Evolutionary conservation across 2,329 filamentous ascomycete species (phyloP).

Genomic region (Aspergillus fischeri): DNA sequence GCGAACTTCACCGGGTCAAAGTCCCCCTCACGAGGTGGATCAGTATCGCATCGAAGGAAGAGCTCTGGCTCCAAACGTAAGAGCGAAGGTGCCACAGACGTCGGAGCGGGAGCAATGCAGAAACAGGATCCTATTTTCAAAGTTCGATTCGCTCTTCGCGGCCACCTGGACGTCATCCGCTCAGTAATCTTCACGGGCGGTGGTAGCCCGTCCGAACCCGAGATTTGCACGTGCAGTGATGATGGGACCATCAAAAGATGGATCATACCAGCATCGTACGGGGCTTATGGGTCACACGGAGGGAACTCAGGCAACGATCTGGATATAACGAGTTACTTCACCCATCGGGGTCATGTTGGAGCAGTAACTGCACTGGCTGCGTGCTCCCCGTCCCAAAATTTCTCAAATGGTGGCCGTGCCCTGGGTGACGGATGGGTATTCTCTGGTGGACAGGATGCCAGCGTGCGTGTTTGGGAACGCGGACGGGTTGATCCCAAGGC

Average conservation of each 20-base stretch:
- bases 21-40: conserved; percentile 65
- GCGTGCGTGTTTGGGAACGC: conserved; percentile 91
- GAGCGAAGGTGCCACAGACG: conserved; percentile 62
- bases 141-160: conserved; percentile 83
- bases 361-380: conserved; percentile 82
- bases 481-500: conserved; percentile 93
- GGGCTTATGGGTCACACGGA: conserved; percentile 52
- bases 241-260: conserved; percentile 96
- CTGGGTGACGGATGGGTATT: conserved; percentile 97
- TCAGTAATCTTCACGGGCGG: conserved; percentile 96
- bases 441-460: conserved; percentile 90
- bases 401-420: conserved; percentile 81
- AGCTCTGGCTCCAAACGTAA: conserved; percentile 69
- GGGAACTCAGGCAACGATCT: conserved; percentile 67
- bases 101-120: conserved; percentile 35
- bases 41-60: conserved; percentile 71
- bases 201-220: conserved; percentile 89
- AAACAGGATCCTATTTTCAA: conserved; percentile 81
- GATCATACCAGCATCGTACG: conserved; percentile 82
- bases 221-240: conserved; percentile 93
- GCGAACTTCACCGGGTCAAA: conserved; percentile 74
- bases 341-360: conserved; percentile 88
- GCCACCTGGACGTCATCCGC: conserved; percentile 89
- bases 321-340: conserved; percentile 90
- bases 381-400: conserved; percentile 82